Conservation (phyloP, 106 monocot genomes). For the Vanilla planifolia region DNA sequence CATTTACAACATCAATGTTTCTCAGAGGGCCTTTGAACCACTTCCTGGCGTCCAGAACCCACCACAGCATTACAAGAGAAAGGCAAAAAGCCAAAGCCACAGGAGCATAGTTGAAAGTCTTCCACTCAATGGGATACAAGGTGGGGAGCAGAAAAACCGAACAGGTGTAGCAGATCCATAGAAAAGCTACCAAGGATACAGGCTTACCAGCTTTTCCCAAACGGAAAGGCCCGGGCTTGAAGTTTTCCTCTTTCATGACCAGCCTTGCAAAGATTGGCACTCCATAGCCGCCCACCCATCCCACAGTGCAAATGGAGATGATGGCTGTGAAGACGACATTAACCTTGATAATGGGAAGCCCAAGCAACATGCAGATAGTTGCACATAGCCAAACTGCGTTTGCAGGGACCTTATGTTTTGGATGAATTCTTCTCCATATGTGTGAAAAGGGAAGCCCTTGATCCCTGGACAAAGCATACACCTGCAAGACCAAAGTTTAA, state of each 20-base stretch:
- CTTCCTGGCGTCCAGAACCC: conserved; percentile 63
- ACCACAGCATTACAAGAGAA: conserved; percentile 56
- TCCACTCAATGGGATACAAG: conserved; percentile 48
- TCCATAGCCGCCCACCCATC: conserved; percentile 74
- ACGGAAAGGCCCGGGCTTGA: conserved; percentile 64
- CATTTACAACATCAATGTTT: conserved; percentile 38
- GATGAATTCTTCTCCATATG: conserved; percentile 57
- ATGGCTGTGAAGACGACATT: conserved; percentile 75
- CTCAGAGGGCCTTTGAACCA: conserved; percentile 86
- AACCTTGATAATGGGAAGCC: conserved; percentile 56
- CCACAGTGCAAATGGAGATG: conserved; percentile 55
- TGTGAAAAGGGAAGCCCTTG: conserved; percentile 63
- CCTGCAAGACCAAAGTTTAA: too few species aligned
- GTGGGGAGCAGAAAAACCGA: conserved; percentile 64
- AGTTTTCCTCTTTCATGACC: conserved; percentile 53
- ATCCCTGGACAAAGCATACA: conserved; percentile 74
- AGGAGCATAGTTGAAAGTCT: conserved; percentile 68
- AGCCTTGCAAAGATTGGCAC: conserved; percentile 75
- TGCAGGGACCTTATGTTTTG: conserved; percentile 52
- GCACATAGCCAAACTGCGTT: conserved; percentile 75
- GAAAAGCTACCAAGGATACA: conserved; percentile 52
- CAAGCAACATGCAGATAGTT: conserved; percentile 48
- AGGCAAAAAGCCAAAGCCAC: conserved; percentile 45
- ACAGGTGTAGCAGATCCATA: conserved; percentile 86
- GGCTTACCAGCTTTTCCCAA: conserved; percentile 47